Evolutionary conservation across 306 rosid genomes (phyloP).

Genomic region (Lablab purpureus): DNA sequence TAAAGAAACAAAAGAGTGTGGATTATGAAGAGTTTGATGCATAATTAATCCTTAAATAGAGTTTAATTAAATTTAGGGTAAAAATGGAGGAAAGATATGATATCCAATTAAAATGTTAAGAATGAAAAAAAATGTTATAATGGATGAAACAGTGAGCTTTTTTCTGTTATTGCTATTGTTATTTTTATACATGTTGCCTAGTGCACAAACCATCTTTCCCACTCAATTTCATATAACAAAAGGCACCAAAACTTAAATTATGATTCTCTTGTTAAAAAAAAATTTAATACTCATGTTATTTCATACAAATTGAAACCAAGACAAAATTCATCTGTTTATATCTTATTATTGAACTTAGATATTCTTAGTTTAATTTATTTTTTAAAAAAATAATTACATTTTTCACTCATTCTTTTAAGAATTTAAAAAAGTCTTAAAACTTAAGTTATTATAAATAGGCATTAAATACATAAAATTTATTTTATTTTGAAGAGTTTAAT

Average conservation of each 20-base stretch:
- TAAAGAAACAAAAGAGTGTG: not conserved
- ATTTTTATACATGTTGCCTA: not conserved
- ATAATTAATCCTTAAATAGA: not conserved
- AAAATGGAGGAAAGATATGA: not conserved
- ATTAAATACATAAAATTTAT: too few relatives aligned
- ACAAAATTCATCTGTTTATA: too few relatives aligned
- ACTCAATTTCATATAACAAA: not conserved
- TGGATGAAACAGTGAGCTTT: not conserved
- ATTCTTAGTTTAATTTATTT: too few relatives aligned
- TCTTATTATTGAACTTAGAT: too few relatives aligned
- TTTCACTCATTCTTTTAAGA: too few relatives aligned
- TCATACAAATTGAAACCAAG: too few relatives aligned
- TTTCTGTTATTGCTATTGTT: not conserved
- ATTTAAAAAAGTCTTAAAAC: too few relatives aligned
- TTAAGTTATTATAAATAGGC: too few relatives aligned
- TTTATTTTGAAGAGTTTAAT: too few relatives aligned
- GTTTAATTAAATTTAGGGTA: not conserved
- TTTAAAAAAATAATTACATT: too few relatives aligned
- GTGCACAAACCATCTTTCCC: slow-evolving; percentile 19
- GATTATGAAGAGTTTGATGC: not conserved
- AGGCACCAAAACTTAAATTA: not conserved
- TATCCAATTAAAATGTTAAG: slow-evolving; percentile 4
- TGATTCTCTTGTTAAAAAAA: not conserved
- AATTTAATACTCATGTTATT: too few relatives aligned
- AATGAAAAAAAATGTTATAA: not conserved